phyloP scores from a whole-genome alignment of 345 rosid genomes.

The Pelargonium nanum region DNA sequence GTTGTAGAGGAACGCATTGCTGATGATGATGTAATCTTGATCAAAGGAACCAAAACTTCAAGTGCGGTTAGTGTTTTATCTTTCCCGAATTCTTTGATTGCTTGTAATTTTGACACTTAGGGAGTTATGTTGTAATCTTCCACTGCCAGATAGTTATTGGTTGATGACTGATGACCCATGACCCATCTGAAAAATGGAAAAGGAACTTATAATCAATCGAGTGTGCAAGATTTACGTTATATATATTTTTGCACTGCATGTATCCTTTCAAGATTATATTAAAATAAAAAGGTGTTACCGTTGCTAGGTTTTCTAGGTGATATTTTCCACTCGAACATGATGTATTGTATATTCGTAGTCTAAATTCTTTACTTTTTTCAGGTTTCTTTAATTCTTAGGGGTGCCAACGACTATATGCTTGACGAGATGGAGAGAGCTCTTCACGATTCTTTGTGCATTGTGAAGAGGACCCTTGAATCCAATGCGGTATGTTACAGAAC shows the following conservation, averaged over 20 bases:
- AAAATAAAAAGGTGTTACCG: not conserved
- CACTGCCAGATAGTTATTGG: not conserved
- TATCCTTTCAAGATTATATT: not conserved
- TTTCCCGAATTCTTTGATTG: not conserved
- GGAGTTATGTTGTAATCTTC: not conserved
- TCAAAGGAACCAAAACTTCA: conserved; percentile 79
- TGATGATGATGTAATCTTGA: conserved; percentile 86
- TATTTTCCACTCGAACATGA: not conserved
- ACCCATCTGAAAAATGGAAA: no score
- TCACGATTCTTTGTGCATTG: conserved; percentile 75
- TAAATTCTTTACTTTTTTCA: conserved; percentile 2
- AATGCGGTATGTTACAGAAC: conserved; percentile 44
- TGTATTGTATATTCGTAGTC: not conserved
- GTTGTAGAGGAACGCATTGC: conserved; percentile 91
- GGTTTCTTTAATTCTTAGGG: conserved; percentile 93
- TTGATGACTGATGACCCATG: not conserved
- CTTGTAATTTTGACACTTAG: not conserved
- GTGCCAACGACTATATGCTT: conserved; percentile 96
- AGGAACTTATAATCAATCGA: not conserved
- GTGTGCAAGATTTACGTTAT: not conserved
- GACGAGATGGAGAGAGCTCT: conserved; percentile 98
- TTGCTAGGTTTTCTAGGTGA: not conserved
- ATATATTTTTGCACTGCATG: no score
- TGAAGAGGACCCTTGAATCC: conserved; percentile 94
- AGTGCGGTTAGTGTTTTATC: conserved; percentile 53